These are phyloP conservation scores for Cyberlindnera samutprakarnensis DNA, from an alignment of 805 yeast genomes.

Conservation along the genomic window DNA sequence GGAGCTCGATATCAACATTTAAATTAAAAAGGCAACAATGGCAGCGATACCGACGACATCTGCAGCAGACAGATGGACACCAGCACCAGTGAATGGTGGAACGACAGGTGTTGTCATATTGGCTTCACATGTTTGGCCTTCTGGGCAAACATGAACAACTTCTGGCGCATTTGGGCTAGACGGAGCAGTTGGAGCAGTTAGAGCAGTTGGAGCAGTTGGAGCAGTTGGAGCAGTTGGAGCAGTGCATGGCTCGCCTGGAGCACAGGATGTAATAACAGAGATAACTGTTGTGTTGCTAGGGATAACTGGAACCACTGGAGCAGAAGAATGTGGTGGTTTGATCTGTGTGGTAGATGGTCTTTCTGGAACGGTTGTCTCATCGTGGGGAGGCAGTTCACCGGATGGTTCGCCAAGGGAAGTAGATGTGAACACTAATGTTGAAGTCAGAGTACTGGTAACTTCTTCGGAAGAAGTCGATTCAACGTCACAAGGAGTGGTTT, in stretches of 20 bases:
- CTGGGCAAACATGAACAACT: conserved; percentile 1
- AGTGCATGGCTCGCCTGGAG: conserved; percentile 1
- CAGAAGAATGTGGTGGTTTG: not conserved
- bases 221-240: not conserved
- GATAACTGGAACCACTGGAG: not conserved
- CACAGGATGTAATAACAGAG: not conserved
- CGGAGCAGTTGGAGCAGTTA: not conserved
- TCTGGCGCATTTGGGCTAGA: no score
- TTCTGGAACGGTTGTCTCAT: no score
- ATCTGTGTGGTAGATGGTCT: not conserved
- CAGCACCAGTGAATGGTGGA: conserved; percentile 7
- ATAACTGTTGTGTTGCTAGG: not conserved
- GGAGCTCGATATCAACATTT: not conserved
- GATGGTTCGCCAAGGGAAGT: no score
- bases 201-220: not conserved
- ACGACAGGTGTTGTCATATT: conserved; percentile 6
- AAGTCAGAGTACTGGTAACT: no score
- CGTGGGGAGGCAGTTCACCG: no score
- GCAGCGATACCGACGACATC: conserved; percentile 7
- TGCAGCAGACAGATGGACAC: conserved; percentile 2
- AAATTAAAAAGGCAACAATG: conserved; percentile 6
- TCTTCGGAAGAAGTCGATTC: no score
- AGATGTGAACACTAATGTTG: no score
- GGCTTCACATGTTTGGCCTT: no score
- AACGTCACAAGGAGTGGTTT: no score